Conservation (phyloP, 176 grass and related monocot genomes). For the Musa itinerans region DNA sequence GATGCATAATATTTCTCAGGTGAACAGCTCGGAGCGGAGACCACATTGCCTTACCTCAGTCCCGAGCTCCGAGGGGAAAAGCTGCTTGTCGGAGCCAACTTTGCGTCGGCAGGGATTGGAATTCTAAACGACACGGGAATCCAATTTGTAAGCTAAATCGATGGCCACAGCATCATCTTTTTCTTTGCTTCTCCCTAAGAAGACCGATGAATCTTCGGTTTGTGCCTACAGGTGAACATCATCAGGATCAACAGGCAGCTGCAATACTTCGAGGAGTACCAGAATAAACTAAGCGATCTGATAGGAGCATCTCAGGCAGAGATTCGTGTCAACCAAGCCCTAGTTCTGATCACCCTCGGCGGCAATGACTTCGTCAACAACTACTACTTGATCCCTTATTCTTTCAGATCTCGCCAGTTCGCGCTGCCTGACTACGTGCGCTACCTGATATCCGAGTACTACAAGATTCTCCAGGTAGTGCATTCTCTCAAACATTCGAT, state of each 20-base stretch:
- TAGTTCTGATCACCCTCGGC: constrained; percentile 19
- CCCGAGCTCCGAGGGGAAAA: constrained; percentile 59
- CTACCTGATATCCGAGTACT: constrained; percentile 15
- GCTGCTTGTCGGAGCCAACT: constrained; percentile 85
- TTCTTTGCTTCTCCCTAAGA: neutral
- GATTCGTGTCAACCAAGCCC: constrained; percentile 13
- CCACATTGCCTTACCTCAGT: constrained; percentile 66
- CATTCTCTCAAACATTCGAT: neutral
- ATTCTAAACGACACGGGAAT: constrained; percentile 89
- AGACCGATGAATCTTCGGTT: neutral
- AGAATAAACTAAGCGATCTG: constrained; percentile 5
- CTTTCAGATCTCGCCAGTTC: constrained; percentile 18
- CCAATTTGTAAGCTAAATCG: constrained; percentile 53
- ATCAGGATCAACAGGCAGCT: constrained; percentile 12
- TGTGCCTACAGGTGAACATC: constrained; percentile 14
- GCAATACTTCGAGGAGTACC: constrained; percentile 15
- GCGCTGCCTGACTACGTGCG: constrained; percentile 20
- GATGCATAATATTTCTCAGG: constrained; percentile 25
- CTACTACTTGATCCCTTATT: constrained; percentile 23
- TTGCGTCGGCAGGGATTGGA: constrained; percentile 86
- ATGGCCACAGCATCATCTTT: neutral
- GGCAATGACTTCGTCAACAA: constrained; percentile 31
- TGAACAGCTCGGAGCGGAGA: constrained; percentile 58
- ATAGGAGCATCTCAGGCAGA: constrained; percentile 3
- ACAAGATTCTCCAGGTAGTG: constrained; percentile 12